Base-by-base conservation (phyloP, 345 rosid genomes). In the Physaria fendleri region DNA sequence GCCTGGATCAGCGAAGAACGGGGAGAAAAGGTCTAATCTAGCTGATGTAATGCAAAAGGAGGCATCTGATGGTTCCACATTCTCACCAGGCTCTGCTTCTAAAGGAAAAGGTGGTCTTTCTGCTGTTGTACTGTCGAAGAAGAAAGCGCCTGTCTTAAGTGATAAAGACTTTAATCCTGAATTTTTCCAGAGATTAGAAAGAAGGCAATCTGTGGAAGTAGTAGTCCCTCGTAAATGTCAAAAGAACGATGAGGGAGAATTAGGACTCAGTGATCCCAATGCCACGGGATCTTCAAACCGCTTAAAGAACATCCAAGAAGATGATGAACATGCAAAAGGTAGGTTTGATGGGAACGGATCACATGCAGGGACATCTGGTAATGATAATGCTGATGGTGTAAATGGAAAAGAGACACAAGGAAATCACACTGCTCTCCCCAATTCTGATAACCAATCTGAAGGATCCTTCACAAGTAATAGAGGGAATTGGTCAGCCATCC, bases 401-500 rank as follows among this genome's bases (percentile, higher is more conserved):
- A 74, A 68, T 48, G 80, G 74, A 46, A 79, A 83, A 71, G 95
- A 85, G 59, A 50, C 81, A 21, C 72, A 77, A 56, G 68, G 78
- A 32, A 75, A 77, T 68, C 84, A 71, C 58, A 64, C 76, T 37
- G 78, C 85, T 62, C 68, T 74, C 63, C 58, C 87, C 60, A 84
- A 79, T 73, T 45, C 75, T 37, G 93, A 92, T 71, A 77, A 72
- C 35, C 97, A 80, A 61, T 68, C 84, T 62, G 99, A 93, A 62
- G 97, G 86, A 67, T 76, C 95, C 62, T 79, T 79, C 34, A 71
- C 65, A 41, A 83, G 79, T 71, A 93, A 74, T 68, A 87, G 79
- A 76, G 96, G 92, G 67, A 90, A 80, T 68, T 90, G 90, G 97
- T 71, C 85, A 73, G 93, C 96, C 55, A 94, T 94, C 59, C 99